Base-by-base conservation (phyloP, 2,329 filamentous ascomycete species). In the Paraphaeosphaeria minitans region DNA sequence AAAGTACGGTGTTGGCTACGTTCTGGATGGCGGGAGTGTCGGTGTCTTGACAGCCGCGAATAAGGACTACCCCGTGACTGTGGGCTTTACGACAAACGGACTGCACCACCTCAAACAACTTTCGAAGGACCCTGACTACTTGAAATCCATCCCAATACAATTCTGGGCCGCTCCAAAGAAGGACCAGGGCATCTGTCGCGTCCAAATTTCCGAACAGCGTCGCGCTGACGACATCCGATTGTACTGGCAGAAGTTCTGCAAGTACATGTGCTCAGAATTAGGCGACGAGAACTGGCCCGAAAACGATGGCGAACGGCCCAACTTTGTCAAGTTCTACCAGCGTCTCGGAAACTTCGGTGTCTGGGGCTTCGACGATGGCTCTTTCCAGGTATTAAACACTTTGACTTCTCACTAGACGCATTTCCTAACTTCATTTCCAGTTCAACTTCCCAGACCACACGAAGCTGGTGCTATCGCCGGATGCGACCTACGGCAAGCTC, bases 381-480 rank as follows among this genome's bases (percentile, higher is more conserved):
- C 91, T 68, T 83, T 93, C 65, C 90, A 91, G 81, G 87, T 89
- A 80, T 65, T 78, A 66, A 59, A 56, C 13, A 10, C 16, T 10
- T 22, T 12, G 53, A 33, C 13, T 7, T 27, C 8, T 53, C 37
- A 37, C 21, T 35, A 54, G 42, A 21, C 24, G 35, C 13, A 42
- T 59, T 21, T 53, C n/a, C 29, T 35, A 22, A 55, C 31, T 10
- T 22, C 5, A n/a, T 52, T 5, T 14, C 4, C 64, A 92, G 85
- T 91, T 94, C 78, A 94, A 95, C 78, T 95, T 95, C 75, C 91
- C 91, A 2, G 91, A 95, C 66, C 91, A 95, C 75, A 94, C 91
- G 59, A 95, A 95, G 78, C 85, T 95, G 55, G 89, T 94, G 13
- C 79, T 95, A 27, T 91, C 92, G 58, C 80, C 88, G 0, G 85